A percentile compares a stretch with the other conserved stretches of the same genome.
Evolutionary conservation across 495 filamentous ascomycete species (phyloP).

Genomic region (Neurospora sp.): DNA sequence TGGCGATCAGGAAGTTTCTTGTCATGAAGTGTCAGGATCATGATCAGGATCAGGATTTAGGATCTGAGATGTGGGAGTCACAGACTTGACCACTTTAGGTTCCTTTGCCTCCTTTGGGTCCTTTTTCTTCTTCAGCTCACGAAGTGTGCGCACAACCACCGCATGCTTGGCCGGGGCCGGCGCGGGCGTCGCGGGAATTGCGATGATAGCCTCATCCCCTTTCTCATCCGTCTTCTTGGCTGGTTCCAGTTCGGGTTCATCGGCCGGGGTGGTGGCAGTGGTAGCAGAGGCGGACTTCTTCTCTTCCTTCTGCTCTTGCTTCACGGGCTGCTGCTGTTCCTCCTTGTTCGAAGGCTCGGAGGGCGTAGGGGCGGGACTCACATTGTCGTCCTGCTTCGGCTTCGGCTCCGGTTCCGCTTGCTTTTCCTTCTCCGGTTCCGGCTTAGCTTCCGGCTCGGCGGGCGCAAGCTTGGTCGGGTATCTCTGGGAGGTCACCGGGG

Average conservation of each 20-base stretch:
- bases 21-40: slow-evolving; percentile 9
- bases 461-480: slow-evolving; percentile 5
- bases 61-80: slow-evolving; percentile 13
- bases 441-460: slow-evolving; percentile 7
- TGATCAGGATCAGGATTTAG: slow-evolving; percentile 16
- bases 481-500: slow-evolving; percentile 13
- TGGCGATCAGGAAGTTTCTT: not conserved
- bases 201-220: not conserved
- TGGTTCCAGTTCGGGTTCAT: not conserved
- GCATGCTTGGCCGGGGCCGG: slow-evolving; percentile 16
- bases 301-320: slow-evolving; percentile 20
- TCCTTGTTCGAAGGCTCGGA: slow-evolving; percentile 4
- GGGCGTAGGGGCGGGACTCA: not conserved
- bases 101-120: slow-evolving; percentile 3
- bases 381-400: slow-evolving; percentile 5
- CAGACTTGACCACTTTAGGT: slow-evolving; percentile 17
- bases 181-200: slow-evolving; percentile 17
- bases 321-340: slow-evolving; percentile 1
- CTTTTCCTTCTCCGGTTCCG: slow-evolving; percentile 16
- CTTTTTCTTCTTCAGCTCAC: slow-evolving; percentile 2
- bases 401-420: slow-evolving; percentile 15
- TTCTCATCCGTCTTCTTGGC: slow-evolving; percentile 17
- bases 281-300: slow-evolving; percentile 13
- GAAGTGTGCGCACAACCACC: slow-evolving; percentile 7
- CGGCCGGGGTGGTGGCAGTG: not conserved